phyloP scores from a whole-genome alignment of 2,329 filamentous ascomycete species.

The Phaeophleospora eucalypticola region DNA sequence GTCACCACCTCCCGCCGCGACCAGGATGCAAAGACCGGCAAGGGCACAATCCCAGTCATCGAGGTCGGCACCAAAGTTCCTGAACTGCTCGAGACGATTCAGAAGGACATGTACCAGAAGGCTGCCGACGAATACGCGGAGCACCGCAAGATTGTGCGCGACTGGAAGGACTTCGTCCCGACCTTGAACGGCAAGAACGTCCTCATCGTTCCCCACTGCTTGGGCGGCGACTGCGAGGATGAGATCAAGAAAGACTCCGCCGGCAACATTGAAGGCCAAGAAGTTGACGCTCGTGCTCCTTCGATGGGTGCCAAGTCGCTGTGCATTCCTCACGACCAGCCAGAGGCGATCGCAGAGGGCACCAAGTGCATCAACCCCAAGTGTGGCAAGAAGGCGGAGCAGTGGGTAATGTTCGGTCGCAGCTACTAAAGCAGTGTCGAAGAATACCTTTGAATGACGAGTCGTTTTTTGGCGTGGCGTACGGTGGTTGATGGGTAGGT shows the following conservation, averaged over 20 bases:
- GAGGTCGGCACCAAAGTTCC: constrained; percentile 72
- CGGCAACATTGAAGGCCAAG: constrained; percentile 63
- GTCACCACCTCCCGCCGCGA: constrained; percentile 86
- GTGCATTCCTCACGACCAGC: constrained; percentile 82
- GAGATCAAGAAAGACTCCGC: constrained; percentile 90
- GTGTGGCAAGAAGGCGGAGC: constrained; percentile 70
- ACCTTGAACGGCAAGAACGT: constrained; percentile 90
- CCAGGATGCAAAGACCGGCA: constrained; percentile 54
- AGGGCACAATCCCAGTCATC: constrained; percentile 71
- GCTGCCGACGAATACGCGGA: constrained; percentile 74
- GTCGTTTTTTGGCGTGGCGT: background rate
- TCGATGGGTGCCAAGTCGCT: constrained; percentile 73
- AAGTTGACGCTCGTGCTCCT: constrained; percentile 65
- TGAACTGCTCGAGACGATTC: constrained; percentile 81
- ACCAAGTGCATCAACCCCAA: constrained; percentile 92
- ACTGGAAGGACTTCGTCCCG: constrained; percentile 90
- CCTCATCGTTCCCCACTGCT: constrained; percentile 84
- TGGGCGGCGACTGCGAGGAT: constrained; percentile 81
- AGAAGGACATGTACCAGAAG: constrained; percentile 72
- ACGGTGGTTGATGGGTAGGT: too few relatives aligned
- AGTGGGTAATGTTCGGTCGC: constrained; percentile 86
- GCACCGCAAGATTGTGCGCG: constrained; percentile 73
- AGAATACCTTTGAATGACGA: background rate
- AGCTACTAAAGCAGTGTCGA: constrained; percentile 34
- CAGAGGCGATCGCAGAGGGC: constrained; percentile 65